Evolutionary conservation across 345 rosid species (phyloP), one percentile per base, ranked within the genome.

Genomic region (Streptanthus diversifolius): DNA sequence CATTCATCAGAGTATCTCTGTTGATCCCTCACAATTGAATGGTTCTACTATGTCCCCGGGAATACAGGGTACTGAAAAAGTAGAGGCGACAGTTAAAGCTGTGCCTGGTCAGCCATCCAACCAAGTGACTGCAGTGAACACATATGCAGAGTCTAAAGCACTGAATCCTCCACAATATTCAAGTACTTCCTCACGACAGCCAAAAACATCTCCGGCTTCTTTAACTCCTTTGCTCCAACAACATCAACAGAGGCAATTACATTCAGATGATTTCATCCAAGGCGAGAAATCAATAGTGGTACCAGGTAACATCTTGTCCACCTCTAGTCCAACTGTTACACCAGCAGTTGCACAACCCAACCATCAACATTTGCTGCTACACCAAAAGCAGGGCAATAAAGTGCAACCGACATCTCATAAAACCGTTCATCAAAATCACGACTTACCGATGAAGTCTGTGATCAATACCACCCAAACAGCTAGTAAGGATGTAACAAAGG

Each of bases 1-100:
- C 76, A 54, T 80, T 68, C 88, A 84, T 73, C 98, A 87, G 80
- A 87, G 74, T 75, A 77, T 75, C 36, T 39, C 82, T 22, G 75
- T 66, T 77, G 96, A 95, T 76, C 83, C 84, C 66, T 74, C 91
- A 60, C 90, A 76, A 66, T 65, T 80, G 58, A 90, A 88, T 85
- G 96, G 90, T 69, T 75, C 82, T 47, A 59, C 83, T 33, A 43
- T 68, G 70, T 52, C 89, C 70, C 71, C 85, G 51, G 87, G 87
- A 64, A 63, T 8, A 17, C 74, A 25, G 18, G 73, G 71, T 69
- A 79, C 71, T 1, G 95, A 90, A 65, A 88, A 90, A 74, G 91
- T 80, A 67, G 86, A 83, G 78, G 81, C 75, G 18, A 64, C 80
- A 45, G 76, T 81, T 80, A 85, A 79, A 70, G 74, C 77, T 82